Conservation (phyloP, 192 early-diverging fungal species). For the Phlyctochytrium arcticum region DNA sequence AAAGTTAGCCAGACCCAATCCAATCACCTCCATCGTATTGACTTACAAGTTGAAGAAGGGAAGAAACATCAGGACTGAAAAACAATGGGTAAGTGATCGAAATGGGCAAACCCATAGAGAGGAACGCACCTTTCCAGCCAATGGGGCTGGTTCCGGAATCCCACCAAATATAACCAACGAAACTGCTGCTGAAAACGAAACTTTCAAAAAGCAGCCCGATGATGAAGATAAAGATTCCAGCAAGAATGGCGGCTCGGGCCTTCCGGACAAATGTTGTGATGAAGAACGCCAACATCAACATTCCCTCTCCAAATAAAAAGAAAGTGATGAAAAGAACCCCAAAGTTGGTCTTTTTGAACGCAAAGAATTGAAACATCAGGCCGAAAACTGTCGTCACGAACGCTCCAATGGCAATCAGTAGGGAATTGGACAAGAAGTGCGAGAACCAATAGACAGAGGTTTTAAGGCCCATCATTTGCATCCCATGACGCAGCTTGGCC, state of each 20-base stretch:
- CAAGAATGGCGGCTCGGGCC: conserved; percentile 58
- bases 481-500: conserved; percentile 59
- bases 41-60: conserved; percentile 34
- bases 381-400: conserved; percentile 59
- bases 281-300: conserved; percentile 66
- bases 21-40: too few relatives aligned
- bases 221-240: conserved; percentile 76
- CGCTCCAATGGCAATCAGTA: conserved; percentile 53
- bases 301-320: conserved; percentile 70
- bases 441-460: conserved; percentile 61
- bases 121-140: conserved; percentile 26
- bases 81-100: background rate
- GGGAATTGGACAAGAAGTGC: conserved; percentile 54
- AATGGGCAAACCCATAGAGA: too few relatives aligned
- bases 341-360: conserved; percentile 64
- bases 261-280: conserved; percentile 65
- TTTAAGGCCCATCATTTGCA: conserved; percentile 80
- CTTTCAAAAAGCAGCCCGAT: conserved; percentile 71
- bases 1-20: background rate
- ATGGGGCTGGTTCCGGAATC: conserved; percentile 19
- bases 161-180: conserved; percentile 57
- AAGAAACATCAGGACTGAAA: conserved; percentile 28
- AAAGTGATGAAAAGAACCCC: conserved; percentile 56
- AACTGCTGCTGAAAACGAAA: conserved; percentile 44
- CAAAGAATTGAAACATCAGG: conserved; percentile 54